A percentile compares a stretch with the other conserved stretches of the same genome.
Evolutionary conservation across 768 basidiomycete species (phyloP).

Genomic region (Lepiota brunneoincarnata): DNA sequence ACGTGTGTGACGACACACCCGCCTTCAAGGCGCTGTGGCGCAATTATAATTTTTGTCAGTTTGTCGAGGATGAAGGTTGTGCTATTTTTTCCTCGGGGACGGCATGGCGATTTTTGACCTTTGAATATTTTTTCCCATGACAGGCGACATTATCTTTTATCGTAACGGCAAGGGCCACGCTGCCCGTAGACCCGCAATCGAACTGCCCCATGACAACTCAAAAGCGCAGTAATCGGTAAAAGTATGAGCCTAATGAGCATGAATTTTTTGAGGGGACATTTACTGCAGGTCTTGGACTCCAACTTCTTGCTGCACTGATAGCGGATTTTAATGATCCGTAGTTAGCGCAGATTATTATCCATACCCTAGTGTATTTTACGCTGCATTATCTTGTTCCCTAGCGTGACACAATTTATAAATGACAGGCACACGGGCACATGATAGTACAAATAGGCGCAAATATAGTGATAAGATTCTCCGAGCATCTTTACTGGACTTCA

Average conservation of each 20-base stretch:
- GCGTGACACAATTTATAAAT: no score
- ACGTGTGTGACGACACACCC: conserved; percentile 38
- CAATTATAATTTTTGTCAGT: conserved; percentile 54
- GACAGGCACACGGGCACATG: no score
- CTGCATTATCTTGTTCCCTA: no score
- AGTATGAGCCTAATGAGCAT: background rate
- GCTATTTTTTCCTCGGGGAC: background rate
- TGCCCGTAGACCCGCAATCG: conserved; percentile 28
- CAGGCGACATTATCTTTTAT: conserved; percentile 44
- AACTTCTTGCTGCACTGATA: background rate
- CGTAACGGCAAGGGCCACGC: conserved; percentile 40
- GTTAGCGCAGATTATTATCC: background rate
- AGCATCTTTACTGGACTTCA: background rate
- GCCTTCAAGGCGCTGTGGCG: conserved; percentile 49
- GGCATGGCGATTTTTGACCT: background rate
- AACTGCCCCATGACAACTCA: background rate
- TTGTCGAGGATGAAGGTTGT: conserved; percentile 54
- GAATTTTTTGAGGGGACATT: no score
- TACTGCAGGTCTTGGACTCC: background rate
- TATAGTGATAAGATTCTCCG: background rate
- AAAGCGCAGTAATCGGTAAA: no score
- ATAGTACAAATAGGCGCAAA: background rate
- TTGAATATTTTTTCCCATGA: background rate
- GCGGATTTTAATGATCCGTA: conserved; percentile 5
- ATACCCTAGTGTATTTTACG: background rate